A percentile compares a stretch with the other conserved stretches of the same genome.
phyloP scores from a whole-genome alignment of 2,329 filamentous ascomycete genomes.

The Ramularia collo-cygni region DNA sequence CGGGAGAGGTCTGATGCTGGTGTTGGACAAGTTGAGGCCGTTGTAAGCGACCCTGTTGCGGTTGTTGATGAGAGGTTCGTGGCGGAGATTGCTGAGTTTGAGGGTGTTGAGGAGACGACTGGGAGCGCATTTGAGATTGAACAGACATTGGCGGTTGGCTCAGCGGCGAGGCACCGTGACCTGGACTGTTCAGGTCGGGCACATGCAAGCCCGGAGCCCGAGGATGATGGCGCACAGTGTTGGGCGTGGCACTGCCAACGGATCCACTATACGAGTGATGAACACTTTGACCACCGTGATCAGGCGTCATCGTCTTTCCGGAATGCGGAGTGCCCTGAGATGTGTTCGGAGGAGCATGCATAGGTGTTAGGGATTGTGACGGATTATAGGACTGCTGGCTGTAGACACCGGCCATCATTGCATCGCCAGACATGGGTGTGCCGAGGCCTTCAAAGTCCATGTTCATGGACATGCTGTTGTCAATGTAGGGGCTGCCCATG shows the following conservation, averaged over 20 bases:
- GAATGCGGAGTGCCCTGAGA: conserved; percentile 25
- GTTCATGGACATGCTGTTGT: conserved; percentile 35
- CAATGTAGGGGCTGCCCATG: conserved; percentile 37
- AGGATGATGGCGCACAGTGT: conserved; percentile 18
- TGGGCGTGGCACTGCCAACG: conserved; percentile 9
- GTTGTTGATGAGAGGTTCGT: conserved; percentile 4
- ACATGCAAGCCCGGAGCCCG: conserved; percentile 23
- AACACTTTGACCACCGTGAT: conserved; percentile 9
- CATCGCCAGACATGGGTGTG: conserved; percentile 15
- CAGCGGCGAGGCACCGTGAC: conserved; percentile 15
- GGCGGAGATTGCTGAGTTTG: not conserved
- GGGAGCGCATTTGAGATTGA: conserved; percentile 1
- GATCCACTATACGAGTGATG: conserved; percentile 24
- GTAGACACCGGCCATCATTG: conserved; percentile 33
- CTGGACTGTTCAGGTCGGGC: conserved; percentile 18
- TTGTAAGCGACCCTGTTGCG: not conserved
- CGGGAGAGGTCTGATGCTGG: conserved; percentile 1
- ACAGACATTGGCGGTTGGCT: conserved; percentile 9
- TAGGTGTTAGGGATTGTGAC: conserved; percentile 36
- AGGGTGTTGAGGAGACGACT: not conserved
- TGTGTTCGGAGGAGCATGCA: conserved; percentile 19
- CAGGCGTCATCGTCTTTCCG: conserved; percentile 1
- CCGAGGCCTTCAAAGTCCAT: conserved; percentile 35
- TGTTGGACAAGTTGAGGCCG: not conserved
- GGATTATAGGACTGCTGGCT: conserved; percentile 33